These are phyloP conservation scores for Metarhizium rileyi DNA, from an alignment of 2,329 filamentous ascomycete genomes.

Conservation along the genomic window DNA sequence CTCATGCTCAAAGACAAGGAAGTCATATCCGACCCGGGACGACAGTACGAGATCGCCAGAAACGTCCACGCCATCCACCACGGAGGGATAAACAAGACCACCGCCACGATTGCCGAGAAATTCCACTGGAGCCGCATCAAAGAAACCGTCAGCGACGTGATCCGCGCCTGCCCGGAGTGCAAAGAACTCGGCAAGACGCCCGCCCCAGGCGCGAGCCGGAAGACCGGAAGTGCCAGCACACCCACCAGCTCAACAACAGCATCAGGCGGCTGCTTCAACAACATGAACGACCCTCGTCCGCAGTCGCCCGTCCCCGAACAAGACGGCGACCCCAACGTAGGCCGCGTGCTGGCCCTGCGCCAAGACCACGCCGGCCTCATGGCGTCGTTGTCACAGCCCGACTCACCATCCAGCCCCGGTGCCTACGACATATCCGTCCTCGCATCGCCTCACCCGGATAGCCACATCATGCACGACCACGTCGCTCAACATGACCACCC, in stretches of 20 bases:
- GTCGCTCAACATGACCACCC: conserved; percentile 11
- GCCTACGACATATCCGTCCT: conserved; percentile 39
- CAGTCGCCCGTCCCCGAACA: neutral
- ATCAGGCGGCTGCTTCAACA: neutral
- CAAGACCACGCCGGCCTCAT: conserved; percentile 19
- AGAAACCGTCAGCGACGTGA: conserved; percentile 90
- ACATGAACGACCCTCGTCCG: neutral
- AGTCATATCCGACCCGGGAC: conserved; percentile 80
- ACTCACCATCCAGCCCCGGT: conserved; percentile 19
- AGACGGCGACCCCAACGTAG: conserved; percentile 8
- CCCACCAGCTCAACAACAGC: neutral
- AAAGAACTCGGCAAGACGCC: conserved; percentile 63
- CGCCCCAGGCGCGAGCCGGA: conserved; percentile 18
- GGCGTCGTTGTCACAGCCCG: conserved; percentile 16
- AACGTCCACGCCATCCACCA: conserved; percentile 66
- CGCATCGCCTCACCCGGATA: conserved; percentile 17
- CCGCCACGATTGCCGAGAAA: conserved; percentile 82
- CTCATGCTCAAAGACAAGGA: conserved; percentile 98
- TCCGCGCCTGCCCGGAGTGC: conserved; percentile 83
- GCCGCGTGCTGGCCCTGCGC: conserved; percentile 20
- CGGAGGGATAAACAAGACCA: conserved; percentile 96
- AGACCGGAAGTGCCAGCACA: conserved; percentile 5
- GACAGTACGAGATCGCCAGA: conserved; percentile 83
- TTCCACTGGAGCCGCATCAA: conserved; percentile 99
- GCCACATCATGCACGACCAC: conserved; percentile 7